A percentile compares a stretch with the other conserved stretches of the same genome.
Evolutionary conservation across 257 asterid genomes (phyloP).

Genomic region (Thymus mandschuricus): DNA sequence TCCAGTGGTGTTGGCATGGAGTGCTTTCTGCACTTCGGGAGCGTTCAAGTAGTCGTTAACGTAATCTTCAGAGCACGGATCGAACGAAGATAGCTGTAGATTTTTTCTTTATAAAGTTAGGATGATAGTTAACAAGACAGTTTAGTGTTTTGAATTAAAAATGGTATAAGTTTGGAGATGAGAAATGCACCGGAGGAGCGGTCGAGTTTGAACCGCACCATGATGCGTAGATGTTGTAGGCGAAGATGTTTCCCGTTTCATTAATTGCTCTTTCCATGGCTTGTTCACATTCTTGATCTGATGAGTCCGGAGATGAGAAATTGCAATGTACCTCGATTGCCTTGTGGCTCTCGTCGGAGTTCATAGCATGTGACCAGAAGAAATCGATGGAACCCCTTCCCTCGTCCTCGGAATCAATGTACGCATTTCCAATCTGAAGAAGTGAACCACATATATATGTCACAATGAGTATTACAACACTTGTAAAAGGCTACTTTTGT

Average conservation of each 20-base stretch:
- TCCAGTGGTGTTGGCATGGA: constrained; percentile 52
- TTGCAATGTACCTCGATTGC: constrained; percentile 49
- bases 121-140: no score
- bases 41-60: constrained; percentile 43
- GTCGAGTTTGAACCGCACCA: constrained; percentile 34
- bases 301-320: constrained; percentile 24
- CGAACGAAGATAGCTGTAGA: constrained; percentile 32
- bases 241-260: constrained; percentile 23
- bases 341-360: constrained; percentile 51
- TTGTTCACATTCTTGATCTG: constrained; percentile 31
- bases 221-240: constrained; percentile 56
- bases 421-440: constrained; percentile 63
- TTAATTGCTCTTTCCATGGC: background rate
- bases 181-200: constrained; percentile 25
- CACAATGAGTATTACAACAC: background rate
- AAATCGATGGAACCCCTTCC: constrained; percentile 40
- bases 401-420: constrained; percentile 34
- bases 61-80: constrained; percentile 50
- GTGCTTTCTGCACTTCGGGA: constrained; percentile 48
- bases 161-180: background rate
- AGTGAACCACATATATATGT: background rate
- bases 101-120: no score
- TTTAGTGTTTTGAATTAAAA: no score
- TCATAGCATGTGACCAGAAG: constrained; percentile 52
- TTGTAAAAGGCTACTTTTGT: no score